Base-by-base conservation (phyloP, 495 filamentous ascomycete genomes). In the Penicillium paradoxum region DNA sequence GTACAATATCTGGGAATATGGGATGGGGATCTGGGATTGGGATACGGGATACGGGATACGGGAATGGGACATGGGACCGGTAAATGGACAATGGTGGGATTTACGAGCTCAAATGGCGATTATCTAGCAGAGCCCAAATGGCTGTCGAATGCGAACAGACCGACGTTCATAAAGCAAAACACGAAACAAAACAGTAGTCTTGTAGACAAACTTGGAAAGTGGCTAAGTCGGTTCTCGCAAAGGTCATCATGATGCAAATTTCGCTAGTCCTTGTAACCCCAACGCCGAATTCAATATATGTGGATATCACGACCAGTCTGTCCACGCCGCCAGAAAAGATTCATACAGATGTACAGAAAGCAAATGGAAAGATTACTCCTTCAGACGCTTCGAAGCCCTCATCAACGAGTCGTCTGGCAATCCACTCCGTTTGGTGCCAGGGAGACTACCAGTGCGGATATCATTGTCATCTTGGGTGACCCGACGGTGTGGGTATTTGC, bases 381-480 rank as follows among this genome's bases (percentile, higher is more conserved):
- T 77, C 21, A 75, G 54, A 11, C 74, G 72, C 49, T 77, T 77
- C 11, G 70, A 49, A 14, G 70, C 71, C 37, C 74, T 63, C 39
- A 83, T 73, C 36, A 93, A 54, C 15, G 78, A 83, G 75, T 96
- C 92, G 69, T 96, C 92, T 5, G 88, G 87, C 49, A 96, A 59
- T 2, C 89, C 93, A 54, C 87, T 91, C 41, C 91, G 78, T 72
- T 97, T 97, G 2, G 92, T 96, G 1, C 93, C 93, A 6, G 93
- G 89, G 30, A 96, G 66, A 66, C 89, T 91, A n/a, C 83, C 82
- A 0, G 86, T 88, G 4, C 88, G 78, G 47, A 97, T 95, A 70
- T 97, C 93, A 63, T 95, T 95, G 62, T 96, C 90, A 58, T 97
- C 93, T 60, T 92, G 86, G 46, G 85, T 95, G 6, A 99, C 91